These are phyloP conservation scores for Trifolium dubium DNA, from an alignment of 306 rosid species.

Conservation along the genomic window DNA sequence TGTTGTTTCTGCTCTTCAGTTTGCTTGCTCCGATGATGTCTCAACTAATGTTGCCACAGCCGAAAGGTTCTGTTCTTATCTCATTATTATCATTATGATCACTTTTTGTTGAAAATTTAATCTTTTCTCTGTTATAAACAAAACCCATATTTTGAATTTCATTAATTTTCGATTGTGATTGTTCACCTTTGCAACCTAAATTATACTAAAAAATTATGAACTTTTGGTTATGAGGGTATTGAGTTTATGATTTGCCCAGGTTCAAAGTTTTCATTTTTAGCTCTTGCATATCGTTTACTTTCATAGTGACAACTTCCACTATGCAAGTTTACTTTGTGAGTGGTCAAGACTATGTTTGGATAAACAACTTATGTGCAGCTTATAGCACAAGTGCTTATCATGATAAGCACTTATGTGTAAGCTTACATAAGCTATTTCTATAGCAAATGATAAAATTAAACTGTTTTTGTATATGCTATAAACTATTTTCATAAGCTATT, in stretches of 20 bases:
- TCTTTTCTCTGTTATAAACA: neutral
- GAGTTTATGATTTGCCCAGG: neutral
- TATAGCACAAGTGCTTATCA: no score
- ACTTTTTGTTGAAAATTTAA: neutral
- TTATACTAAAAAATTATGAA: neutral
- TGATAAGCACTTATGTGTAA: no score
- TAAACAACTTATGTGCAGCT: no score
- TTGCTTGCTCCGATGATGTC: conserved; percentile 79
- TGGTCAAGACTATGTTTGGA: no score
- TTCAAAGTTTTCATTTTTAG: conserved; percentile 34
- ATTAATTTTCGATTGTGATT: neutral
- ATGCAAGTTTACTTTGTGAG: no score
- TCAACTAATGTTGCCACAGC: conserved; percentile 74
- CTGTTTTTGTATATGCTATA: no score
- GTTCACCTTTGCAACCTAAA: neutral
- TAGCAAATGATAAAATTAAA: no score
- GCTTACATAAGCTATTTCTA: no score
- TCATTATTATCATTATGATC: neutral
- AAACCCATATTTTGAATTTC: conserved; percentile 14
- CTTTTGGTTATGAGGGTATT: conserved; percentile 10
- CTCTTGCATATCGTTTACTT: no score
- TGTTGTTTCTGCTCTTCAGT: conserved; percentile 84
- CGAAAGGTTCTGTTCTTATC: conserved; percentile 59
- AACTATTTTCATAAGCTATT: no score
- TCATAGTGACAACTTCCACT: no score